A percentile compares a stretch with the other conserved stretches of the same genome.
These are phyloP conservation scores for Protomyces pachydermus DNA, from an alignment of 1,139 yeast species.

Conservation along the genomic window DNA sequence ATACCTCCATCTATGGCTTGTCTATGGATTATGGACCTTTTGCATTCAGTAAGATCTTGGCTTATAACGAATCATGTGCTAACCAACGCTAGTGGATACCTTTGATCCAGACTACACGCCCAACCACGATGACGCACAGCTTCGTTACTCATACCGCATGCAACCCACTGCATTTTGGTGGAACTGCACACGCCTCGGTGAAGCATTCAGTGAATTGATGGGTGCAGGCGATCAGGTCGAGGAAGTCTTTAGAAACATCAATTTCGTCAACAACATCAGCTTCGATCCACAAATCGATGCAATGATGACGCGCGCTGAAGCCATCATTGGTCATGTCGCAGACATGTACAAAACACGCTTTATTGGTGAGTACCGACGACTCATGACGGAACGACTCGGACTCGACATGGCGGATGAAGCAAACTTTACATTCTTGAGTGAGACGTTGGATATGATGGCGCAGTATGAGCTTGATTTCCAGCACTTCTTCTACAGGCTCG, in stretches of 20 bases:
- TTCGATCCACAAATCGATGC: slow-evolving; percentile 50
- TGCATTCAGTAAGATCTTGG: slow-evolving; percentile 49
- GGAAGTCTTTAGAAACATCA: slow-evolving; percentile 35
- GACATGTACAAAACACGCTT: slow-evolving; percentile 61
- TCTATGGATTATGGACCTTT: slow-evolving; percentile 95
- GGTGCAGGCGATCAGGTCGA: slow-evolving; percentile 50
- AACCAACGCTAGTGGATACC: slow-evolving; percentile 51
- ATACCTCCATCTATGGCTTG: slow-evolving; percentile 78
- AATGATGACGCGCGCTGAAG: slow-evolving; percentile 59
- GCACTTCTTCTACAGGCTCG: slow-evolving; percentile 64
- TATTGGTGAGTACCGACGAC: slow-evolving; percentile 53
- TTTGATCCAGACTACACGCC: slow-evolving; percentile 81
- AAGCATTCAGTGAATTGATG: slow-evolving; percentile 70
- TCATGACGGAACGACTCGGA: slow-evolving; percentile 69
- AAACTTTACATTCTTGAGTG: slow-evolving; percentile 50
- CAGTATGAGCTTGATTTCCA: slow-evolving; percentile 71
- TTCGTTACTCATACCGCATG: slow-evolving; percentile 70
- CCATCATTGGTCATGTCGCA: slow-evolving; percentile 59
- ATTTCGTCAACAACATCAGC: slow-evolving; percentile 40
- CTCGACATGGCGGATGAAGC: slow-evolving; percentile 45
- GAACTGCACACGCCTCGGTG: slow-evolving; percentile 83
- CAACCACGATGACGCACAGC: slow-evolving; percentile 58
- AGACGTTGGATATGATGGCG: slow-evolving; percentile 52
- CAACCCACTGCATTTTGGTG: slow-evolving; percentile 90
- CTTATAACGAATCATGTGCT: neutral